These are phyloP conservation scores for Pochonia chlamydosporia DNA, from an alignment of 2,329 filamentous ascomycete genomes.

Conservation along the genomic window DNA sequence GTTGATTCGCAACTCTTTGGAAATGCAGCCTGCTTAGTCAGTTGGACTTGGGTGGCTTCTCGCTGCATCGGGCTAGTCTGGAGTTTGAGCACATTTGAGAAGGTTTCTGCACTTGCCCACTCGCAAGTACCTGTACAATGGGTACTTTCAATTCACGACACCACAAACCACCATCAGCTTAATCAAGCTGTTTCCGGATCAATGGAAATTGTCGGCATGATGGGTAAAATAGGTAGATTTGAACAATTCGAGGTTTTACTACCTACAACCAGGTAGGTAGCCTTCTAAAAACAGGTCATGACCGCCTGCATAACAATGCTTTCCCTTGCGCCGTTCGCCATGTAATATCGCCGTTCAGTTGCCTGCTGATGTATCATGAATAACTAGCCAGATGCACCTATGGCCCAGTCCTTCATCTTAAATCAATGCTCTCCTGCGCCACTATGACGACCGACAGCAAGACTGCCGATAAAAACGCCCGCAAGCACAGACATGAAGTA, in stretches of 20 bases:
- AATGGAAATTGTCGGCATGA: too few relatives aligned
- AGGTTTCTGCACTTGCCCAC: constrained; percentile 32
- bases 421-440: constrained; percentile 41
- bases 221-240: too few relatives aligned
- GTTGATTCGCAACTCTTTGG: too few relatives aligned
- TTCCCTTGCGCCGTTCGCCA: not conserved
- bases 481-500: constrained; percentile 78
- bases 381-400: constrained; percentile 17
- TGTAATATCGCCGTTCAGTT: too few relatives aligned
- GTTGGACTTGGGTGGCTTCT: too few relatives aligned
- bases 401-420: not conserved
- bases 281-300: not conserved
- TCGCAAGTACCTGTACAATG: constrained; percentile 30
- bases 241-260: too few relatives aligned
- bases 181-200: too few relatives aligned
- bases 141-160: constrained; percentile 15
- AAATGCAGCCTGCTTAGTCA: too few relatives aligned
- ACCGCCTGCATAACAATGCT: not conserved
- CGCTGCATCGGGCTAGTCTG: not conserved
- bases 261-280: too few relatives aligned
- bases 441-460: constrained; percentile 68
- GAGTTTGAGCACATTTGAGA: constrained; percentile 45
- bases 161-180: too few relatives aligned
- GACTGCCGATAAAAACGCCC: constrained; percentile 79
- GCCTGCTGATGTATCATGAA: too few relatives aligned